These are phyloP conservation scores for Heliocybe sulcata DNA, from an alignment of 1,284 basidiomycete species.

Conservation along the genomic window DNA sequence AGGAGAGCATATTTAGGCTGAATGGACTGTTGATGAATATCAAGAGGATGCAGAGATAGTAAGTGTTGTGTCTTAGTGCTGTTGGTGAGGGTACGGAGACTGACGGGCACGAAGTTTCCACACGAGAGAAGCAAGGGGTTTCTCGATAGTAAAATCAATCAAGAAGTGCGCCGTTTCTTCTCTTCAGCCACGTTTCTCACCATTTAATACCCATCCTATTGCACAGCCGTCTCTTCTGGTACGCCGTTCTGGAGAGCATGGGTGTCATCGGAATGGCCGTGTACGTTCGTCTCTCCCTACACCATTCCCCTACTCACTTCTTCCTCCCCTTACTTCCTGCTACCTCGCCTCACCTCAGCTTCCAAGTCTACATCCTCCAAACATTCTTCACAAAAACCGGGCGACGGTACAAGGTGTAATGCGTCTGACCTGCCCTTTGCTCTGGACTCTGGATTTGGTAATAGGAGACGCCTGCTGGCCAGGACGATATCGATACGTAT, in stretches of 20 bases:
- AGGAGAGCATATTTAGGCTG: conserved; percentile 90
- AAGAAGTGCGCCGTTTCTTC: conserved; percentile 49
- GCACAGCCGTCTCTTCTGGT: conserved; percentile 83
- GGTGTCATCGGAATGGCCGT: conserved; percentile 78
- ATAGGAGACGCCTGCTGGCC: not conserved
- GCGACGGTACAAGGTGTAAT: conserved; percentile 77
- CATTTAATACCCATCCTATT: conserved; percentile 23
- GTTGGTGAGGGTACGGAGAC: not conserved
- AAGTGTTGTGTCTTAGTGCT: conserved; percentile 20
- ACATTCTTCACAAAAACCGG: conserved; percentile 91
- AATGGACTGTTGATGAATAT: conserved; percentile 82
- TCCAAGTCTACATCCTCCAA: conserved; percentile 86
- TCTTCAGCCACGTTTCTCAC: conserved; percentile 13
- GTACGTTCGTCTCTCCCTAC: conserved; percentile 35
- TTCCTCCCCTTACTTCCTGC: conserved; percentile 1
- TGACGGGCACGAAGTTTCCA: conserved; percentile 49
- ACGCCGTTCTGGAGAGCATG: conserved; percentile 71
- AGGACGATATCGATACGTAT: not conserved
- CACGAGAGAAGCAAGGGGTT: conserved; percentile 76
- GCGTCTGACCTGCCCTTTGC: too few relatives aligned
- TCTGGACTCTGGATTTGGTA: not conserved
- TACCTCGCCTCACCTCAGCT: conserved; percentile 6
- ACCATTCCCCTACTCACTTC: conserved; percentile 5
- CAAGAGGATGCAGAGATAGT: conserved; percentile 91
- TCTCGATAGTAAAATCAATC: conserved; percentile 73